A percentile compares a stretch with the other conserved stretches of the same genome.
phyloP scores from a whole-genome alignment of 768 basidiomycete species.

The Podaxis sp. region DNA sequence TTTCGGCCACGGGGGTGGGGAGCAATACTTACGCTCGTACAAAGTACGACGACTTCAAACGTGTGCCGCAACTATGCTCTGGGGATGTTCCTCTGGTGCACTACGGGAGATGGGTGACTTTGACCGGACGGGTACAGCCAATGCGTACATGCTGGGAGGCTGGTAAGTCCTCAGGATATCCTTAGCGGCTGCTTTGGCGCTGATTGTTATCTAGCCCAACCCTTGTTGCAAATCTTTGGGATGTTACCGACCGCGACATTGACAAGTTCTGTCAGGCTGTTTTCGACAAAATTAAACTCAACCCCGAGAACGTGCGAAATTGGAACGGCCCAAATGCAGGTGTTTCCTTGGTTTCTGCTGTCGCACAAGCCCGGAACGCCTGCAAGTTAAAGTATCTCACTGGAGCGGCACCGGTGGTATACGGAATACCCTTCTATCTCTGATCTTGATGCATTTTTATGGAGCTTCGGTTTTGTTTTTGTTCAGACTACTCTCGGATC shows the following conservation, averaged over 20 bases:
- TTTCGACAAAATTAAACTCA: constrained; percentile 66
- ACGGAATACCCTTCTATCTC: constrained; percentile 92
- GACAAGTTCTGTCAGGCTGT: constrained; percentile 89
- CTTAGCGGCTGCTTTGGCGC: neutral
- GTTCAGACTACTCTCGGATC: neutral
- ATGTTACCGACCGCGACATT: constrained; percentile 96
- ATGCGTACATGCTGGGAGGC: constrained; percentile 95
- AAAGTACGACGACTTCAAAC: constrained; percentile 74
- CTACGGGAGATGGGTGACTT: constrained; percentile 92
- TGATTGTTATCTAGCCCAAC: constrained; percentile 60
- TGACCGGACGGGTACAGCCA: constrained; percentile 88
- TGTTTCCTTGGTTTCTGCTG: constrained; percentile 65
- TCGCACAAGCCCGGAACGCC: constrained; percentile 72
- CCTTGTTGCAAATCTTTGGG: constrained; percentile 94
- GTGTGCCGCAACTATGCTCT: constrained; percentile 96
- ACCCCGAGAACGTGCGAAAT: constrained; percentile 17
- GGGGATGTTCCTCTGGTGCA: constrained; percentile 96
- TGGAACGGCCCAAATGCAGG: neutral
- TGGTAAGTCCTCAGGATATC: constrained; percentile 59
- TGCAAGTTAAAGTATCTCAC: constrained; percentile 94
- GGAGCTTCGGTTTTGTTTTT: neutral
- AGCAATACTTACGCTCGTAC: constrained; percentile 90
- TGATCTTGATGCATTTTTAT: constrained; percentile 16
- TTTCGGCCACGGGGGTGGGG: constrained; percentile 95
- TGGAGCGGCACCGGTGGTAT: constrained; percentile 92